These are phyloP conservation scores for Blastocystis sp. DNA, from an alignment of 352 stramenopile species.

Conservation along the genomic window DNA sequence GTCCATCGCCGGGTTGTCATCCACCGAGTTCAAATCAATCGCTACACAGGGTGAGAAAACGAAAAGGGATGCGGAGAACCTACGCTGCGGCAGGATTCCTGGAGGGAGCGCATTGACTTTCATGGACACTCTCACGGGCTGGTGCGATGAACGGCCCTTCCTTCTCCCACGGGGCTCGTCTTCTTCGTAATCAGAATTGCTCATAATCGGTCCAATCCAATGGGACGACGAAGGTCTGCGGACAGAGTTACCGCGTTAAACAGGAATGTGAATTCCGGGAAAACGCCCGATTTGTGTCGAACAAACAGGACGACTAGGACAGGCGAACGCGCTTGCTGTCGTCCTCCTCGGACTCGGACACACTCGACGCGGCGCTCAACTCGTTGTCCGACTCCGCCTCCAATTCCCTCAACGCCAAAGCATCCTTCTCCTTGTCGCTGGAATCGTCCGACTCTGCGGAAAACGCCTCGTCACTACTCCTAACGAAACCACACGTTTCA, in stretches of 20 bases:
- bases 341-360: neutral
- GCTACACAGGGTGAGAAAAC: neutral
- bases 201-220: too few relatives aligned
- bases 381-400: constrained; percentile 37
- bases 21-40: neutral
- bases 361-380: neutral
- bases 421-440: constrained; percentile 45
- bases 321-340: neutral
- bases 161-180: neutral
- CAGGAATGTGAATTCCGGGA: neutral
- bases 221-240: too few relatives aligned
- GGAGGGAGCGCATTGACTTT: neutral
- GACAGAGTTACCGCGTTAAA: too few relatives aligned
- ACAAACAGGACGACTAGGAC: constrained; percentile 34
- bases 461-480: constrained; percentile 55
- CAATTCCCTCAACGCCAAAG: constrained; percentile 33
- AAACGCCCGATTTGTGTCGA: neutral
- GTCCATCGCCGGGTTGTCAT: constrained; percentile 25
- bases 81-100: neutral
- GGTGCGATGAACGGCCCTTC: neutral
- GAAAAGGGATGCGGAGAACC: neutral
- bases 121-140: neutral
- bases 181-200: constrained; percentile 44
- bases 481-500: neutral
- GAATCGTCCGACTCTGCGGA: constrained; percentile 32